A percentile compares a stretch with the other conserved stretches of the same genome.
These are phyloP conservation scores for Fallopia convolvulus DNA, from an alignment of 148 eudicot species.

Conservation along the genomic window DNA sequence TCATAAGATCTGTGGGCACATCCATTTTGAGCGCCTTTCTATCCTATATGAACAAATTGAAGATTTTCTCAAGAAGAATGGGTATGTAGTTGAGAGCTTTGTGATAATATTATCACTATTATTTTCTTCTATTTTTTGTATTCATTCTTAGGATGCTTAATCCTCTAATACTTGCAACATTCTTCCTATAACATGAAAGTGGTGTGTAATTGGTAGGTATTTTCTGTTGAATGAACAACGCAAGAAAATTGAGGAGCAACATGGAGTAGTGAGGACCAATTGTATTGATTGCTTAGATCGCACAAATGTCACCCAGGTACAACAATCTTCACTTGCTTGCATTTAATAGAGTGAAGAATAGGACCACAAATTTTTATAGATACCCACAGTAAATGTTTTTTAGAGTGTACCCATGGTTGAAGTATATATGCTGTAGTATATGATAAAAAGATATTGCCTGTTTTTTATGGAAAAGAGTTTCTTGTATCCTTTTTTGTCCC, in stretches of 20 bases:
- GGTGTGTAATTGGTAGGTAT: slow-evolving; percentile 46
- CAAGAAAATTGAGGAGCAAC: slow-evolving; percentile 76
- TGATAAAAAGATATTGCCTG: not conserved
- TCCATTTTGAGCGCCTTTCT: slow-evolving; percentile 86
- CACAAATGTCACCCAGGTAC: slow-evolving; percentile 95
- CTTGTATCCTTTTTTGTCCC: not conserved
- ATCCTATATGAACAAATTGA: slow-evolving; percentile 76
- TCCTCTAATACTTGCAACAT: not conserved
- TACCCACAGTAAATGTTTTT: no score
- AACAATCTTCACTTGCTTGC: not conserved
- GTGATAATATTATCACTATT: not conserved
- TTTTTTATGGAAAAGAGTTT: not conserved
- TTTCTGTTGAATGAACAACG: slow-evolving; percentile 76
- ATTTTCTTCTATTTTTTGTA: not conserved
- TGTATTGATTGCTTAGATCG: slow-evolving; percentile 99
- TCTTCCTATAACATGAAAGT: not conserved
- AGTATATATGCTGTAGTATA: not conserved
- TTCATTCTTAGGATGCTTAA: not conserved
- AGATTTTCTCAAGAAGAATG: slow-evolving; percentile 70
- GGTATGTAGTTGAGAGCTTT: slow-evolving; percentile 31
- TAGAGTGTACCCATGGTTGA: not conserved
- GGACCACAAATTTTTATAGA: not conserved
- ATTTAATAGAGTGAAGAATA: not conserved
- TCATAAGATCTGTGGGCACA: slow-evolving; percentile 82
- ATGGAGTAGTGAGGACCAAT: slow-evolving; percentile 82